Conservation (phyloP, 129 eudicot species). For the Daucus carota region DNA sequence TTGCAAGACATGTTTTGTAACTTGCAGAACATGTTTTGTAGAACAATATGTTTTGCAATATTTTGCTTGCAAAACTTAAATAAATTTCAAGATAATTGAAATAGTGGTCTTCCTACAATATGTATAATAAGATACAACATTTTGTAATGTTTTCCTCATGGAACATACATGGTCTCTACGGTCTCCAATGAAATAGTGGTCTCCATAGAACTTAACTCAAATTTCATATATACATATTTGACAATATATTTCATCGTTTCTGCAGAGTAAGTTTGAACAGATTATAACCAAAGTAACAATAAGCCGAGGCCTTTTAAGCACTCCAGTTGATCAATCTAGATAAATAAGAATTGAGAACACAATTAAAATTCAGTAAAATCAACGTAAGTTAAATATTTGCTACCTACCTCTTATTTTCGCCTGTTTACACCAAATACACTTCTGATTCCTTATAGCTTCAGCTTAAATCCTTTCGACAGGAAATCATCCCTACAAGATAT, state of each 20-base stretch:
- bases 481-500: slow-evolving; percentile 10
- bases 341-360: background rate
- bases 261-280: background rate
- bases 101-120: too few relatives aligned
- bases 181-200: too few relatives aligned
- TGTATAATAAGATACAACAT: too few relatives aligned
- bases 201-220: too few relatives aligned
- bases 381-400: background rate
- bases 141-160: too few relatives aligned
- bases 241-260: background rate
- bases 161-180: too few relatives aligned
- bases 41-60: too few relatives aligned
- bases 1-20: too few relatives aligned
- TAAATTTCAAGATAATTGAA: too few relatives aligned
- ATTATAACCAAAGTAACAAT: background rate
- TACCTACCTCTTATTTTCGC: background rate
- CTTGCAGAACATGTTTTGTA: too few relatives aligned
- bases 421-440: background rate
- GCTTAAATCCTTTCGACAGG: slow-evolving; percentile 1
- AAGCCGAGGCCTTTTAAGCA: background rate
- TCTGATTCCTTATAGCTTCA: background rate
- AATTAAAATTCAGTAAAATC: background rate
- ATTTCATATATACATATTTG: too few relatives aligned
- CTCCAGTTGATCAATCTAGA: background rate
- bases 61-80: too few relatives aligned